Conservation (phyloP, 2,329 filamentous ascomycete species). For the Pseudocercospora crystallina region DNA sequence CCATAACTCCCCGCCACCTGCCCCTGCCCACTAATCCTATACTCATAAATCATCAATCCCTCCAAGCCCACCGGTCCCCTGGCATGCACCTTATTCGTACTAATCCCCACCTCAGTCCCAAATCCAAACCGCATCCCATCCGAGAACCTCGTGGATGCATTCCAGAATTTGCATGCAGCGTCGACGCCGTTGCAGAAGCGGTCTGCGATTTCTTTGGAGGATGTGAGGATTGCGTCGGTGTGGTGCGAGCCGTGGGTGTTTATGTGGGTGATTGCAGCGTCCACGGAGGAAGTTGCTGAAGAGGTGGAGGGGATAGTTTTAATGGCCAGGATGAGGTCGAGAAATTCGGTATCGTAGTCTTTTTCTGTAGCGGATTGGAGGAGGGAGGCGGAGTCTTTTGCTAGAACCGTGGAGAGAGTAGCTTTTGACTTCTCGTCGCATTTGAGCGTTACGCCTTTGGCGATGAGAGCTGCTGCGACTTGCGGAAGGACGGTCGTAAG, state of each 20-base stretch:
- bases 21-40: slow-evolving; percentile 79
- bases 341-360: slow-evolving; percentile 87
- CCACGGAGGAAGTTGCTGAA: slow-evolving; percentile 43
- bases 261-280: slow-evolving; percentile 81
- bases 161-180: slow-evolving; percentile 94
- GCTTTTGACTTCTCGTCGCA: slow-evolving; percentile 72
- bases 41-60: slow-evolving; percentile 96
- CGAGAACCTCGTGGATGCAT: slow-evolving; percentile 88
- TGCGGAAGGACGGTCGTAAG: slow-evolving; percentile 66
- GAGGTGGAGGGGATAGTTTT: slow-evolving; percentile 62
- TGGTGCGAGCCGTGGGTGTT: slow-evolving; percentile 90
- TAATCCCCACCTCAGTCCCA: slow-evolving; percentile 96
- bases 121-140: slow-evolving; percentile 98
- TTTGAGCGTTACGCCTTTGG: slow-evolving; percentile 75
- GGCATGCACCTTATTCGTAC: slow-evolving; percentile 97
- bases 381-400: slow-evolving; percentile 47
- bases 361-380: slow-evolving; percentile 61
- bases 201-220: slow-evolving; percentile 66
- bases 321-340: slow-evolving; percentile 79
- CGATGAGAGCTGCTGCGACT: slow-evolving; percentile 71
- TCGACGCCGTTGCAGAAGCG: slow-evolving; percentile 83
- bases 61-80: slow-evolving; percentile 91
- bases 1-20: slow-evolving; percentile 77
- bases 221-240: slow-evolving; percentile 86
- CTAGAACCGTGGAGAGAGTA: slow-evolving; percentile 55